Evolutionary conservation across 2,329 filamentous ascomycete genomes (phyloP), one percentile per base, ranked within the genome.

Genomic region (Elsinoe arachidis): DNA sequence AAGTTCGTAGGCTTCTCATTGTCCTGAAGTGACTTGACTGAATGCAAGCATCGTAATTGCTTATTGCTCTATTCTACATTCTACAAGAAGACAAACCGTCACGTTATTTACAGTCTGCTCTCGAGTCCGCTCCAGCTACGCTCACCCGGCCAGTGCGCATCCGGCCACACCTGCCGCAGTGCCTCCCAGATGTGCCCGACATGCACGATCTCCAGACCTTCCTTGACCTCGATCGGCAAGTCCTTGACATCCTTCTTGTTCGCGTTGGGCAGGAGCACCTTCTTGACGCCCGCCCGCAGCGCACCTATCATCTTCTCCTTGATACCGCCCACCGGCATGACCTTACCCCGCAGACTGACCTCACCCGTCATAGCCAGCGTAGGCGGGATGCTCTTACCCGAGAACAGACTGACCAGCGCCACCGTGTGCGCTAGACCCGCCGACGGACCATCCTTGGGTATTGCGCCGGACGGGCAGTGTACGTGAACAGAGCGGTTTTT

Each of bases 221-320:
- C 81, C 70, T 85, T 87, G 52, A 99, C 93, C 74, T 99, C 93
- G 61, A 86, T 80, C 0, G 93, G 93, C 57, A 97, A 77, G 72
- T 97, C 92, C 72, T 87, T 88, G 59, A 88, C 86, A 69, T 99
- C 93, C 74, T 97, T 97, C 62, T 85, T 81, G 70, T 99, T 99
- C 64, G 88, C 86, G 33, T 86, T 81, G 2, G 93, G 93, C 6
- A 99, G 76, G 60, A 99, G 72, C 6, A 99, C 92, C 33, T 89
- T 92, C 79, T 96, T 95, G 61, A 99, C 92, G 26, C 93, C 93
- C 1, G 93, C 93, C 57, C 92, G 82, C 68, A 95, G 78, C 7
- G 93, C 93, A 19, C 93, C 93, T 68, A 99, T 97, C 55, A 97
- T 79, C 73, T 99, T 99, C 81, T 99, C 92, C 74, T 97, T 96